Percentiles rank a stretch among this genome's conserved stretches.
phyloP scores from a whole-genome alignment of 176 grass and related monocot species.

The Oryza glaberrima region DNA sequence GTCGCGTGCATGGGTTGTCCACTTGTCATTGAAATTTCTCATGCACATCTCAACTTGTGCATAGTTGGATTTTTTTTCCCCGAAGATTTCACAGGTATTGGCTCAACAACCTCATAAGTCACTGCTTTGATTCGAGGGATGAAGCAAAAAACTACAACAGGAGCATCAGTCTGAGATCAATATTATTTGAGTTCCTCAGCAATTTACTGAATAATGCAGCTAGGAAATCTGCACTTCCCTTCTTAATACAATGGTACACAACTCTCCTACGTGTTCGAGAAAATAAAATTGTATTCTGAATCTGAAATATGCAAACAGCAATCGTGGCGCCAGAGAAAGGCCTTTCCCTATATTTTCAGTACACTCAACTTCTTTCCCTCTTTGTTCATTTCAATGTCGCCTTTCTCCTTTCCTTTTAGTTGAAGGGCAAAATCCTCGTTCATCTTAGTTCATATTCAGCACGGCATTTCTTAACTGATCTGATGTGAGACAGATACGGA shows the following conservation, averaged over 20 bases:
- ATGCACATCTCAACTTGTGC: background rate
- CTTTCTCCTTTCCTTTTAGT: background rate
- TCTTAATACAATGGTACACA: no score
- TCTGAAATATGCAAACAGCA: background rate
- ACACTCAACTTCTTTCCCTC: background rate
- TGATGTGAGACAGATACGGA: background rate
- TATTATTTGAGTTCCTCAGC: background rate
- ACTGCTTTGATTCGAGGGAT: background rate
- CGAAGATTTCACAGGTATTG: background rate
- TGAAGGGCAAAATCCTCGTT: slow-evolving; percentile 16
- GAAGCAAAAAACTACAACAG: background rate
- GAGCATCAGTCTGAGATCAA: background rate
- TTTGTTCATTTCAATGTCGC: background rate
- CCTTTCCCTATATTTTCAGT: background rate
- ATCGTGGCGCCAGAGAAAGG: background rate
- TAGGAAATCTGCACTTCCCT: background rate
- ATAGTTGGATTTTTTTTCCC: background rate
- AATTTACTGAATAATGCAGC: background rate
- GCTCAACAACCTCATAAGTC: background rate
- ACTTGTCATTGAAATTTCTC: background rate
- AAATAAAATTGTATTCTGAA: background rate
- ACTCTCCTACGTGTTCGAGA: no score
- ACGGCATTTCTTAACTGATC: background rate
- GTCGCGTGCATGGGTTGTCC: background rate
- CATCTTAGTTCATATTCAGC: background rate